Percentiles rank a stretch among this genome's conserved stretches.
Conservation (phyloP, 345 rosid genomes). For the Viola odorata region DNA sequence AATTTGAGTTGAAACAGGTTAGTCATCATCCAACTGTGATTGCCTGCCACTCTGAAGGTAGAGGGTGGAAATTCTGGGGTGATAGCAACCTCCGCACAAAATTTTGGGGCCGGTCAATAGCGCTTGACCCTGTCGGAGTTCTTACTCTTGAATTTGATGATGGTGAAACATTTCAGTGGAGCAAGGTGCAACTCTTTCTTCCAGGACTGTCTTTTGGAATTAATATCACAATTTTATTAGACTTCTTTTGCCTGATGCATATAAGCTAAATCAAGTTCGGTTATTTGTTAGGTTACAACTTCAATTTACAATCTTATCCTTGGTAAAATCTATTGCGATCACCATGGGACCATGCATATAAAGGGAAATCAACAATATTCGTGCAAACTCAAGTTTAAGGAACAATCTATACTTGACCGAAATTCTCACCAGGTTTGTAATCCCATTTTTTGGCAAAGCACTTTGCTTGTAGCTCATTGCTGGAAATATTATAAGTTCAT, state of each 20-base stretch:
- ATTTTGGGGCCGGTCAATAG: constrained; percentile 98
- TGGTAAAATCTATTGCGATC: constrained; percentile 86
- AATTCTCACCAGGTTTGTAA: constrained; percentile 74
- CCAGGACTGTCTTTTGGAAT: constrained; percentile 6
- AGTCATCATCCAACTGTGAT: constrained; percentile 97
- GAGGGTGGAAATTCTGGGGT: constrained; percentile 98
- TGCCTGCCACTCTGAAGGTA: constrained; percentile 97
- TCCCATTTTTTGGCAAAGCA: not conserved
- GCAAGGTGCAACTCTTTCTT: constrained; percentile 51
- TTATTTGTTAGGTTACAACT: constrained; percentile 68
- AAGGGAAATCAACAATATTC: constrained; percentile 70
- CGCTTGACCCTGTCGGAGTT: constrained; percentile 91
- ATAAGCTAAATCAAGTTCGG: not conserved
- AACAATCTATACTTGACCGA: constrained; percentile 84
- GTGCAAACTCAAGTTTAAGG: constrained; percentile 91
- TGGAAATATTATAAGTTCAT: not conserved
- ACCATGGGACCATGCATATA: constrained; percentile 89
- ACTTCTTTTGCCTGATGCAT: constrained; percentile 1
- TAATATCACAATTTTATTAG: not conserved
- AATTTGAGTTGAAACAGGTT: constrained; percentile 45
- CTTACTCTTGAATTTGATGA: constrained; percentile 88
- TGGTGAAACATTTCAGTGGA: constrained; percentile 94
- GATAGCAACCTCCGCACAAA: constrained; percentile 87
- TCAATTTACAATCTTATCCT: constrained; percentile 84
- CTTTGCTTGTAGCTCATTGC: not conserved